phyloP scores from a whole-genome alignment of 192 early-diverging fungal species.

The Neocallimastix lanati region DNA sequence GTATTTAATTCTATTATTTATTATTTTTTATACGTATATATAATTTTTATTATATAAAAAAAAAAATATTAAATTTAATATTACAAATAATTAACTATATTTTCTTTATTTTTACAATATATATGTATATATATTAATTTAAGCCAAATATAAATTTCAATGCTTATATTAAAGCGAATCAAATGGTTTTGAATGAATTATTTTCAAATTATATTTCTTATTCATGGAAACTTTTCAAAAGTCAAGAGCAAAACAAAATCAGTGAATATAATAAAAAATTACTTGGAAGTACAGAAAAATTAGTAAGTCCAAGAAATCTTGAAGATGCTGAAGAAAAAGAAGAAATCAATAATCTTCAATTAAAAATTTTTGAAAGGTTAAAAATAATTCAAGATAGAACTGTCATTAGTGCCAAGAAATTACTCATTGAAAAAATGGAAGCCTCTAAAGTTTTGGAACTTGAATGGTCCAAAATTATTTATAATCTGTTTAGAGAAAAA shows the following conservation, averaged over 20 bases:
- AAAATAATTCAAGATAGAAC: not conserved
- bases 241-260: not conserved
- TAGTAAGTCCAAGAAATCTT: not conserved
- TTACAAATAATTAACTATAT: no score
- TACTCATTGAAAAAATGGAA: not conserved
- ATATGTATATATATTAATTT: no score
- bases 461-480: not conserved
- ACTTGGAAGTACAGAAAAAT: not conserved
- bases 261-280: not conserved
- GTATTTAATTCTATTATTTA: not conserved
- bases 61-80: no score
- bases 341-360: not conserved
- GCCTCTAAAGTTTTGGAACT: not conserved
- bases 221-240: not conserved
- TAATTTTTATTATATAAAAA: no score
- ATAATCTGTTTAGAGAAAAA: not conserved
- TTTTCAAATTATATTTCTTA: not conserved
- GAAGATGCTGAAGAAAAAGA: not conserved
- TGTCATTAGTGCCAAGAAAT: not conserved
- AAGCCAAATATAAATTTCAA: not conserved
- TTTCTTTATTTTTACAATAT: no score
- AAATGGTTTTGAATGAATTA: not conserved
- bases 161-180: not conserved
- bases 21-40: no score
- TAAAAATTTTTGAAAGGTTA: not conserved